Evolutionary conservation across 2,329 filamentous ascomycete genomes (phyloP), one percentile per base, ranked within the genome.

Genomic region (Berkeleyomyces basicola): DNA sequence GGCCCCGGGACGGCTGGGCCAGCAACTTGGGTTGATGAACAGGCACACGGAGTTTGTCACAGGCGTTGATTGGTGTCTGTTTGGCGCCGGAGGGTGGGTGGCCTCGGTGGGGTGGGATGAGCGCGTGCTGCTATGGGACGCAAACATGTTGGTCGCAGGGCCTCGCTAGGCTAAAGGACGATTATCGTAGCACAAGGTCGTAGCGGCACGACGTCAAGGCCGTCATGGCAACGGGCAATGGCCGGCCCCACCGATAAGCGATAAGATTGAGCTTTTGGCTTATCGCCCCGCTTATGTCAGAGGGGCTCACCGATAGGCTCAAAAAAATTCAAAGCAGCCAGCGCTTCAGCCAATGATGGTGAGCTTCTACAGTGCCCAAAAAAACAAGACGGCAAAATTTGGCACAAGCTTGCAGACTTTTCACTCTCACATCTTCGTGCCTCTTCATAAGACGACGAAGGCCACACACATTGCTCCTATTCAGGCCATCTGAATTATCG

Each of bases 21-120:
- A 79, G 33, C 85, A 96, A 73, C 75, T 96, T 68, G 91, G 90
- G 3, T 75, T 90, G 46, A 96, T 99, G 91, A 90, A 88, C 63
- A 77, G 84, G 16, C 93, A 99, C 72, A 96, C 92, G 0, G 93
- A 99, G 75, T 99, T 99, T 69, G 90, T 87, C 7, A 96, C 90
- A 3, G 93, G 93, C 6, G 88, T 97, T 0, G 93, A 99, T 72
- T 99, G 95, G 93, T 99, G 93, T 74, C 74, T 99, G 53, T 99
- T 99, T 73, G 93, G 93, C 3, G 87, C 84, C 33, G 91, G 95
- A 67, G 93, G 93, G 4, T 99, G 93, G 93, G 91, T 91, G 67
- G 91, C 93, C 1, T 95, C 88, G 66, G 88, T 87, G 1, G 91
- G 90, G 0, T 99, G 93, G 93, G 93, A 99, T 70, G 90, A 96